phyloP scores from a whole-genome alignment of 257 asterid species.

The Solanum stenotomum region DNA sequence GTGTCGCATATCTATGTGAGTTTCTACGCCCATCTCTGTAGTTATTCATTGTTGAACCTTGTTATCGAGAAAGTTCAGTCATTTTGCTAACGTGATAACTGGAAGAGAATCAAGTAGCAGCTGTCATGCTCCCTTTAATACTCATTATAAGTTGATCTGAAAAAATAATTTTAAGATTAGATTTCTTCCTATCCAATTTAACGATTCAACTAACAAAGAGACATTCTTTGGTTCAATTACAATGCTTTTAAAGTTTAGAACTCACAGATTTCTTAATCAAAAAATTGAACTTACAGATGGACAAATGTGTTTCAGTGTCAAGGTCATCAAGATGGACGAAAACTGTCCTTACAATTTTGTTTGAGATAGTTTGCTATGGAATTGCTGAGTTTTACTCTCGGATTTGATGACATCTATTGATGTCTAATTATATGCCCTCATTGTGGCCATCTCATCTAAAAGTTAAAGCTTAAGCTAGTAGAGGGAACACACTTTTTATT shows the following conservation, averaged over 20 bases:
- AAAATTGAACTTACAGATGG: not conserved
- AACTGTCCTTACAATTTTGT: not conserved
- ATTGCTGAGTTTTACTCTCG: not conserved
- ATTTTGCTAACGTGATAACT: not conserved
- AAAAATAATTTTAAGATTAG: not conserved
- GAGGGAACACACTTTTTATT: not conserved
- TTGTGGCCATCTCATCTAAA: not conserved
- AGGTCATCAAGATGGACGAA: not conserved
- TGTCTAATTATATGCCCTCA: not conserved
- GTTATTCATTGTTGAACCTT: not conserved
- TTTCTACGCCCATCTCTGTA: not conserved
- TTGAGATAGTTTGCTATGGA: not conserved
- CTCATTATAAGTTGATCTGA: not conserved
- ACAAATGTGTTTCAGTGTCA: not conserved
- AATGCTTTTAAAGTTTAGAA: not conserved
- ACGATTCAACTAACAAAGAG: not conserved
- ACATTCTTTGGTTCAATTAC: not conserved
- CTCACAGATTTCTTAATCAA: not conserved
- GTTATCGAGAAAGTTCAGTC: not conserved
- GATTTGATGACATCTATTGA: not conserved
- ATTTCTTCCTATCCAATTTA: not conserved
- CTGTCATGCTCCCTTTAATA: not conserved
- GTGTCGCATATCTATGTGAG: constrained; percentile 99
- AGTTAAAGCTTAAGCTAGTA: not conserved
- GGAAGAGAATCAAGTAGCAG: not conserved